Conservation (phyloP, 2,329 filamentous ascomycete genomes). For the Metarhizium anisopliae region DNA sequence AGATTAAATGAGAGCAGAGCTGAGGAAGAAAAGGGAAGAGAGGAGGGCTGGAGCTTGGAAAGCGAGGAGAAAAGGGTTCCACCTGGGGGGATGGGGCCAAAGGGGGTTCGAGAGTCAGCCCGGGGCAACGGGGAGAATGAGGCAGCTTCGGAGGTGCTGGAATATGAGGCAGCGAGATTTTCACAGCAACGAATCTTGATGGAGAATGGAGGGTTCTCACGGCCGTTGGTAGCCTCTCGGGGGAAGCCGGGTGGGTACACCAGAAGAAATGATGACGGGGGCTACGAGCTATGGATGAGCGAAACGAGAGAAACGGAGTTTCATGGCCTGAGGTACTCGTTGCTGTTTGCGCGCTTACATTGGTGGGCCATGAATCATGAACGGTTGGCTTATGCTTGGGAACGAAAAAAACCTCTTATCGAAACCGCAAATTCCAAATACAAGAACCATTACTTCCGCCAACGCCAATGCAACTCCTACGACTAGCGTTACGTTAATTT, state of each 20-base stretch:
- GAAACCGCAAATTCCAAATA: not conserved
- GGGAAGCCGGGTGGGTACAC: slow-evolving; percentile 25
- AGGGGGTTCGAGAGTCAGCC: slow-evolving; percentile 25
- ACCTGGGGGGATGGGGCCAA: slow-evolving; percentile 19
- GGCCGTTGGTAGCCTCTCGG: slow-evolving; percentile 22
- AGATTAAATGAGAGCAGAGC: slow-evolving; percentile 22
- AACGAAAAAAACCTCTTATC: not conserved
- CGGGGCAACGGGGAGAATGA: slow-evolving; percentile 24
- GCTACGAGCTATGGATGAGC: slow-evolving; percentile 8
- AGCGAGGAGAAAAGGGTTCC: slow-evolving; percentile 25
- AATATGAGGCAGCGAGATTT: slow-evolving; percentile 21
- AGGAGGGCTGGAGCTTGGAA: slow-evolving; percentile 26
- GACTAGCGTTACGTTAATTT: not conserved
- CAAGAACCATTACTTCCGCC: not conserved
- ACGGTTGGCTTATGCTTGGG: not conserved
- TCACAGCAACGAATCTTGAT: slow-evolving; percentile 18
- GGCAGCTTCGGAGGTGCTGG: slow-evolving; percentile 7
- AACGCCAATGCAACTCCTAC: not conserved
- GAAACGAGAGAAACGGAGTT: slow-evolving; percentile 2
- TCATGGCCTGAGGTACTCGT: slow-evolving; percentile 23
- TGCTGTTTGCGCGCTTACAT: slow-evolving; percentile 4
- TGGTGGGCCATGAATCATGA: slow-evolving; percentile 9
- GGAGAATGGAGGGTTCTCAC: slow-evolving; percentile 9
- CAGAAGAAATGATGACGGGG: slow-evolving; percentile 15
- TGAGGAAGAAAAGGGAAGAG: slow-evolving; percentile 30